Evolutionary conservation across 805 yeast genomes (phyloP).

Genomic region (Clavispora vitiphila): DNA sequence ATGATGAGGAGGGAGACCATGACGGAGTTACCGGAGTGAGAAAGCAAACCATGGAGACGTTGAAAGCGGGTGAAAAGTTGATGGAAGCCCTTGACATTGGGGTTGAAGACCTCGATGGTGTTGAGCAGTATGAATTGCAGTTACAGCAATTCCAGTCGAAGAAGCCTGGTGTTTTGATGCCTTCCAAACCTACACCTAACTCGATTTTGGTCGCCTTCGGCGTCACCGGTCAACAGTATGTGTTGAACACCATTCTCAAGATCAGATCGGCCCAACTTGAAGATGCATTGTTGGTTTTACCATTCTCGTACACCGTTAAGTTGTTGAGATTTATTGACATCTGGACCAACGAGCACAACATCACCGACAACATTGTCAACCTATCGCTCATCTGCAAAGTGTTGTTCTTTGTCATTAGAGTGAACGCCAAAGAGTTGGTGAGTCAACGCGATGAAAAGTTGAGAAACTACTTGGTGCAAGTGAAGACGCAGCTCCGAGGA

Average conservation of each 20-base stretch:
- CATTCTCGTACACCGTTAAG: slow-evolving; percentile 75
- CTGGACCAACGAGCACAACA: slow-evolving; percentile 53
- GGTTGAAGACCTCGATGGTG: slow-evolving; percentile 57
- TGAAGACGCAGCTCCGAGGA: slow-evolving; percentile 57
- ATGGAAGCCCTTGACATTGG: slow-evolving; percentile 92
- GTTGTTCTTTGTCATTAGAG: slow-evolving; percentile 65
- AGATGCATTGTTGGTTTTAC: slow-evolving; percentile 86
- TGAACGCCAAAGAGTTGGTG: slow-evolving; percentile 76
- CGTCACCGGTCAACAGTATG: slow-evolving; percentile 70
- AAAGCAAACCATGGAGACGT: slow-evolving; percentile 82
- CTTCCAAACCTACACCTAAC: slow-evolving; percentile 58
- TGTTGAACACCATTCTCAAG: slow-evolving; percentile 62
- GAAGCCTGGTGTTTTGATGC: slow-evolving; percentile 41
- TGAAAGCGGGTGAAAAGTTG: slow-evolving; percentile 89
- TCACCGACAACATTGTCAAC: slow-evolving; percentile 42
- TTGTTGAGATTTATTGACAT: slow-evolving; percentile 68
- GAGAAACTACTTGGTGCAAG: slow-evolving; percentile 58
- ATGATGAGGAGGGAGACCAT: slow-evolving; percentile 35
- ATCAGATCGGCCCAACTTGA: slow-evolving; percentile 84
- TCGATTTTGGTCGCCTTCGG: slow-evolving; percentile 71
- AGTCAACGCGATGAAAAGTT: slow-evolving; percentile 59
- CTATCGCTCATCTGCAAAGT: slow-evolving; percentile 68
- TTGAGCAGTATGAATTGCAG: slow-evolving; percentile 45
- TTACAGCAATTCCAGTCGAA: slow-evolving; percentile 33
- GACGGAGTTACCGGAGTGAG: slow-evolving; percentile 63